These are phyloP conservation scores for Neurospora sp. DNA, from an alignment of 495 filamentous ascomycete genomes.

Conservation along the genomic window DNA sequence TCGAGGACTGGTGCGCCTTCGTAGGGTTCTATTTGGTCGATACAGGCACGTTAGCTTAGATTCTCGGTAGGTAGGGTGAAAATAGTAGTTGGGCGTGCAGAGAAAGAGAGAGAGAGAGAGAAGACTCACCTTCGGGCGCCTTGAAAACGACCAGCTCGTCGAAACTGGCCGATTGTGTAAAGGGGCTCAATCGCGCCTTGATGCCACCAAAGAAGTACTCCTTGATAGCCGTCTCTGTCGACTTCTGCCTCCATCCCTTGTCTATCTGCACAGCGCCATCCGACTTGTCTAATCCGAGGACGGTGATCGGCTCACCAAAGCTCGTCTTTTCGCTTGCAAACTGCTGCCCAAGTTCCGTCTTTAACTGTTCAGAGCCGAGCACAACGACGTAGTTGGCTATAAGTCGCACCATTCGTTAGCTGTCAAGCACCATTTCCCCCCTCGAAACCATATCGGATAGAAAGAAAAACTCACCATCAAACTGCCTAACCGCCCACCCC, in stretches of 20 bases:
- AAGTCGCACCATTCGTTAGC: constrained; percentile 31
- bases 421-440: background rate
- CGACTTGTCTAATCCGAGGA: constrained; percentile 75
- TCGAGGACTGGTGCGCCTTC: constrained; percentile 43
- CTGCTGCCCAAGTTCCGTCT: constrained; percentile 64
- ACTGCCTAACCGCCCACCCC: constrained; percentile 77
- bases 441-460: background rate
- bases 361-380: constrained; percentile 72
- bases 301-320: constrained; percentile 51
- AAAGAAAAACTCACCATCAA: constrained; percentile 49
- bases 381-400: constrained; percentile 51
- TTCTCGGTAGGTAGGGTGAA: background rate
- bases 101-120: too few relatives aligned
- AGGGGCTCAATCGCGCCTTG: constrained; percentile 70
- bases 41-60: constrained; percentile 20
- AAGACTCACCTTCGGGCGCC: constrained; percentile 15
- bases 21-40: constrained; percentile 11
- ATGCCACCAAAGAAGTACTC: constrained; percentile 89
- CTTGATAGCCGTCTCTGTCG: constrained; percentile 64
- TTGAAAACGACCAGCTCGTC: constrained; percentile 55
- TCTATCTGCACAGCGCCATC: constrained; percentile 82
- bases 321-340: constrained; percentile 56
- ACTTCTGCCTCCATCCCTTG: constrained; percentile 57
- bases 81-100: background rate
- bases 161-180: constrained; percentile 71